Evolutionary conservation across 768 basidiomycete species (phyloP).

Genomic region (Agaricus subrufescens): DNA sequence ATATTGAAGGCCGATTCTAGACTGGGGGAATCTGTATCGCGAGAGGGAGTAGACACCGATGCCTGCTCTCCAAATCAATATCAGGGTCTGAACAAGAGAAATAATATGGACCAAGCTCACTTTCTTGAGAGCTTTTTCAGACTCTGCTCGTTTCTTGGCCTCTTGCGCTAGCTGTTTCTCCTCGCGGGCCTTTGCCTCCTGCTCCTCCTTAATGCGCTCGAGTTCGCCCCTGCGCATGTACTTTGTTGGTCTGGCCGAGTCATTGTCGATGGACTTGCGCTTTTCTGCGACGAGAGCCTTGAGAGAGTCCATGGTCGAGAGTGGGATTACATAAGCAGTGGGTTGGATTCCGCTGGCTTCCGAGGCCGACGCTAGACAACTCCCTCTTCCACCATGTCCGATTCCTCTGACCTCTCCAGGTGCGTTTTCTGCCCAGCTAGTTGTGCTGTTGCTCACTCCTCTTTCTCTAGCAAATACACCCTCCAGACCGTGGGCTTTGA

Average conservation of each 20-base stretch:
- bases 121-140: slow-evolving; percentile 26
- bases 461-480: slow-evolving; percentile 63
- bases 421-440: slow-evolving; percentile 17
- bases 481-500: slow-evolving; percentile 97
- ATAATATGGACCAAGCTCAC: slow-evolving; percentile 31
- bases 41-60: slow-evolving; percentile 38
- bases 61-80: slow-evolving; percentile 43
- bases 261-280: slow-evolving; percentile 66
- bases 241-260: slow-evolving; percentile 60
- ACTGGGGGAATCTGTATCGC: slow-evolving; percentile 35
- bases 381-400: slow-evolving; percentile 4
- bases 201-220: slow-evolving; percentile 60
- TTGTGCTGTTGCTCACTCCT: neutral
- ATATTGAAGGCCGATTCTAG: slow-evolving; percentile 74
- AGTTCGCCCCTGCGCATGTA: slow-evolving; percentile 92
- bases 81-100: slow-evolving; percentile 23
- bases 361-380: slow-evolving; percentile 18
- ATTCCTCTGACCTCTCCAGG: slow-evolving; percentile 49
- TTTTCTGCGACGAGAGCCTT: slow-evolving; percentile 86
- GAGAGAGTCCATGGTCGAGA: slow-evolving; percentile 75
- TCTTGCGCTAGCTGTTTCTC: slow-evolving; percentile 28
- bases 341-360: slow-evolving; percentile 34
- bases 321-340: slow-evolving; percentile 27
- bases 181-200: slow-evolving; percentile 33
- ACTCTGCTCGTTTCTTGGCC: slow-evolving; percentile 21